Evolutionary conservation across 2,329 filamentous ascomycete genomes (phyloP).

Genomic region (Pseudogymnoascus sp.): DNA sequence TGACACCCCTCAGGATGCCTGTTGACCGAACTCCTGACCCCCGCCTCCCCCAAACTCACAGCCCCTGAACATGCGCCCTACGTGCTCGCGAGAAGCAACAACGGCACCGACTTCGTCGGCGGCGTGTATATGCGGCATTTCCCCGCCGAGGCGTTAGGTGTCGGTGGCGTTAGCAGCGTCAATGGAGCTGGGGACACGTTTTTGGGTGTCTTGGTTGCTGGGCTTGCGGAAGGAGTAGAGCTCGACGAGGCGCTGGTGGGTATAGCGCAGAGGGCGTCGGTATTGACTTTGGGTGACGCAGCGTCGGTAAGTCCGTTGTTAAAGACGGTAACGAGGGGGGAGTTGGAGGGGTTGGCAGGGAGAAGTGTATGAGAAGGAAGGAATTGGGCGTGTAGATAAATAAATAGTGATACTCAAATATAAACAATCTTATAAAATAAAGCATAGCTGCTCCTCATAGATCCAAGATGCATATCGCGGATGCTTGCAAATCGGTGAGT

Average conservation of each 20-base stretch:
- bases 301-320: slow-evolving; percentile 62
- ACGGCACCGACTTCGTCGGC: slow-evolving; percentile 49
- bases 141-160: slow-evolving; percentile 54
- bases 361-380: neutral
- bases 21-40: slow-evolving; percentile 61
- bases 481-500: too few relatives aligned
- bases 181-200: slow-evolving; percentile 96
- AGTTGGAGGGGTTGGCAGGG: slow-evolving; percentile 15
- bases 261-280: slow-evolving; percentile 74
- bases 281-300: slow-evolving; percentile 67
- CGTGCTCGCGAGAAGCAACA: slow-evolving; percentile 59
- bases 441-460: too few relatives aligned
- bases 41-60: slow-evolving; percentile 60
- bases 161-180: slow-evolving; percentile 70
- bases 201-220: slow-evolving; percentile 75
- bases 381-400: neutral
- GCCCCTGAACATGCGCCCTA: slow-evolving; percentile 58
- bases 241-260: slow-evolving; percentile 57
- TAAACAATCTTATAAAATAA: too few relatives aligned
- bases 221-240: slow-evolving; percentile 49
- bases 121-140: slow-evolving; percentile 74
- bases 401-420: neutral
- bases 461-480: too few relatives aligned
- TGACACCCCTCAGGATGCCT: slow-evolving; percentile 52
- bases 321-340: slow-evolving; percentile 22